phyloP scores from a whole-genome alignment of 2,329 filamentous ascomycete species.

The Colletotrichum sp. region DNA sequence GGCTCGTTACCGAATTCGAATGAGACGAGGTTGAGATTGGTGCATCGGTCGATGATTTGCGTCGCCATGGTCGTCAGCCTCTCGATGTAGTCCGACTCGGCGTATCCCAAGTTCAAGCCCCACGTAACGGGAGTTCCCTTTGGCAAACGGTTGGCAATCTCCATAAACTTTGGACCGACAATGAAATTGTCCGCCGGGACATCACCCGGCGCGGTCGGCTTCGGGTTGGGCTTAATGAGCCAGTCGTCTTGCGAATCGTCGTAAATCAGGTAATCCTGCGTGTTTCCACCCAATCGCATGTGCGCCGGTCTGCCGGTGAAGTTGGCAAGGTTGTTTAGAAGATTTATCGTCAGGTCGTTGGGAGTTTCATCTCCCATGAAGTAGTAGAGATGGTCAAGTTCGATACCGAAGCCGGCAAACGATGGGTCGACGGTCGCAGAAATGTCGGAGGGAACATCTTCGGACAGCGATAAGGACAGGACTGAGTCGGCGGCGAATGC shows the following conservation, averaged over 20 bases:
- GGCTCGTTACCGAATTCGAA: conserved; percentile 17
- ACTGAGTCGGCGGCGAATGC: not conserved
- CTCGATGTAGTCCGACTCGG: conserved; percentile 11
- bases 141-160: conserved; percentile 13
- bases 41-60: conserved; percentile 14
- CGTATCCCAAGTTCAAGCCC: conserved; percentile 14
- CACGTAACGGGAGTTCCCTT: conserved; percentile 13
- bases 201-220: not conserved
- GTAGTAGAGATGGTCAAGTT: conserved; percentile 16
- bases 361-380: conserved; percentile 18
- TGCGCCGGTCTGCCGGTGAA: conserved; percentile 13
- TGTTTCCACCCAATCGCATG: conserved; percentile 12
- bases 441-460: not conserved
- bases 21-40: conserved; percentile 13
- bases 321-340: conserved; percentile 6
- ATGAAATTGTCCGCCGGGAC: conserved; percentile 16
- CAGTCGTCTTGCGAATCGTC: conserved; percentile 16
- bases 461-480: conserved; percentile 3
- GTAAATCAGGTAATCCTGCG: conserved; percentile 16
- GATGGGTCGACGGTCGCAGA: conserved; percentile 9
- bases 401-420: conserved; percentile 18
- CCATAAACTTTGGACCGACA: conserved; percentile 15
- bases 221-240: conserved; percentile 10
- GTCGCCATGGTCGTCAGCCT: conserved; percentile 9
- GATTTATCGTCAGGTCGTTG: conserved; percentile 9